Evolutionary conservation across 2,329 filamentous ascomycete genomes (phyloP), one percentile per base, ranked within the genome.

Genomic region (Coniochaeta sp.): DNA sequence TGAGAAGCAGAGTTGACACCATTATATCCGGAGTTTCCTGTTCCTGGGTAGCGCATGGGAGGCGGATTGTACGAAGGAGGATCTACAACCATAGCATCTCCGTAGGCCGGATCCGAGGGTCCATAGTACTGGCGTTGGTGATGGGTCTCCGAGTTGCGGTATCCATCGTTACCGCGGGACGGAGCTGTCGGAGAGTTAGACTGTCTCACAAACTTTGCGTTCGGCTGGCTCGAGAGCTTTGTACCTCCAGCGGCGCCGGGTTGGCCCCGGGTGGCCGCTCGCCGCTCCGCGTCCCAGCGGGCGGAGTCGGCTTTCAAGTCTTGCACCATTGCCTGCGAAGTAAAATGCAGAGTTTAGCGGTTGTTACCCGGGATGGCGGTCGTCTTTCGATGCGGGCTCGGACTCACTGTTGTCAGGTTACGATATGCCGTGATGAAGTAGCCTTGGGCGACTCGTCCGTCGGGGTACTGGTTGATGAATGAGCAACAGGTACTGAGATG

Each of bases 341-440:
- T 38, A 32, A 40, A 51, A 26, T 33, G 22, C 16, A 51, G 8
- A 32, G 35, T 27, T 50, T n/a, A 35, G 30, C 38, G 27, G 18
- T 20, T 7, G 9, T 28, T 14, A 3, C 7, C 14, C 10, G 42
- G 3, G n/a, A 26, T 22, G 27, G 26, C 10, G 12, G 26, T 31
- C 28, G 47, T 22, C 10, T 7, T 8, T 7, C 13, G 35, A 20
- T 12, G 24, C 27, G 30, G 22, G 46, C 22, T 40, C 46, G 51
- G 45, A 72, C 84, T 73, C 78, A 90, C 87, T 63, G 85, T 84
- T 60, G 87, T 91, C 63, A 91, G 71, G 65, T 89, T 89, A 57
- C 87, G 81, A 69, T 91, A 91, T 56, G 86, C 87, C 48, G 83
- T 89, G 66, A 91, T 88, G 68, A 82, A 88, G 71, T 87, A 91